Percentiles rank a stretch among this genome's conserved stretches.
These are phyloP conservation scores for Leccinum pallidistipes DNA, from an alignment of 1,284 basidiomycete genomes.

Conservation along the genomic window DNA sequence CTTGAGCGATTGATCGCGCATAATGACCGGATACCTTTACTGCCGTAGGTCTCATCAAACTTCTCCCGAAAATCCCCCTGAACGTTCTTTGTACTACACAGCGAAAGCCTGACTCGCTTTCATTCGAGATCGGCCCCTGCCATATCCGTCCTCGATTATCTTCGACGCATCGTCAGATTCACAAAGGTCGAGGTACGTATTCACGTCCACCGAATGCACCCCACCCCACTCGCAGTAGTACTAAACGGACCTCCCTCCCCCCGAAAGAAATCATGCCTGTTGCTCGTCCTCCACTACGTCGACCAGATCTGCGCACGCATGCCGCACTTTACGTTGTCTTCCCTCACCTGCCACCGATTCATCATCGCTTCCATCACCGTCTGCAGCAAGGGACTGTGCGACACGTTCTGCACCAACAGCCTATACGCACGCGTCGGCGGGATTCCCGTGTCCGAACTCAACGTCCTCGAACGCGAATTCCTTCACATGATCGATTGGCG, in stretches of 20 bases:
- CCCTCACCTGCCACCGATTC: slow-evolving; percentile 94
- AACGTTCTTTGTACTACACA: slow-evolving; percentile 33
- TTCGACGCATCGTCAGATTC: slow-evolving; percentile 87
- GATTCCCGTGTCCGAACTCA: slow-evolving; percentile 86
- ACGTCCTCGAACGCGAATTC: slow-evolving; percentile 91
- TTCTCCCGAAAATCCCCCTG: slow-evolving; percentile 14
- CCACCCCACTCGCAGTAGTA: not conserved
- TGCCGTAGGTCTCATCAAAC: slow-evolving; percentile 48
- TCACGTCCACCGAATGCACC: not conserved
- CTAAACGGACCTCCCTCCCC: slow-evolving; percentile 1
- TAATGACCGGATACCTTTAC: slow-evolving; percentile 90
- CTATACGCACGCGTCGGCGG: slow-evolving; percentile 95
- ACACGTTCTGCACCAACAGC: slow-evolving; percentile 90
- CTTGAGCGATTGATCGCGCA: slow-evolving; percentile 87
- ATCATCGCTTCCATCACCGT: slow-evolving; percentile 88
- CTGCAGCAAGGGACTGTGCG: slow-evolving; percentile 88
- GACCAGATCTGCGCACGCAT: slow-evolving; percentile 89
- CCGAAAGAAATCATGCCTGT: slow-evolving; percentile 77
- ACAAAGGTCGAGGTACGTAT: slow-evolving; percentile 85
- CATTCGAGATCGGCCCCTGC: slow-evolving; percentile 87
- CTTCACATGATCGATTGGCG: slow-evolving; percentile 89
- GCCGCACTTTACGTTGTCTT: slow-evolving; percentile 87
- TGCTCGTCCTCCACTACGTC: slow-evolving; percentile 91
- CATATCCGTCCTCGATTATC: slow-evolving; percentile 87
- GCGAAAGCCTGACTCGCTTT: slow-evolving; percentile 87